Conservation (phyloP, 345 rosid species). For the Eucalyptus pauciflora region DNA sequence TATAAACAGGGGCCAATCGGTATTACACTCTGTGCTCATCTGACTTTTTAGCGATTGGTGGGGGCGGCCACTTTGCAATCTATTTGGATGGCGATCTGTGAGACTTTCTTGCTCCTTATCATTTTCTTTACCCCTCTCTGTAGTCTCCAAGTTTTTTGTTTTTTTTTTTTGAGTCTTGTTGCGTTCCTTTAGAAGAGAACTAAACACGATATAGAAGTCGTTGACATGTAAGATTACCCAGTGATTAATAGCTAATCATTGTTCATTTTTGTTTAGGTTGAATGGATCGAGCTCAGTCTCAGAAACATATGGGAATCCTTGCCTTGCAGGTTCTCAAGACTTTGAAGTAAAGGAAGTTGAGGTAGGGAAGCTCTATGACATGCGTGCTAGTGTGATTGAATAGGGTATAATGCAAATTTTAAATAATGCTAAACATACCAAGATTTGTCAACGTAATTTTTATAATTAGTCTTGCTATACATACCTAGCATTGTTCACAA, state of each 20-base stretch:
- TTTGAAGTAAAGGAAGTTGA: constrained; percentile 88
- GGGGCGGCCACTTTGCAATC: constrained; percentile 92
- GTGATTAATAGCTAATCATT: background rate
- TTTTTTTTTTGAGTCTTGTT: background rate
- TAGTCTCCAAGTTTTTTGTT: background rate
- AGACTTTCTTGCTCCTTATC: constrained; percentile 6
- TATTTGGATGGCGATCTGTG: constrained; percentile 88
- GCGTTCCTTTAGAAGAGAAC: background rate
- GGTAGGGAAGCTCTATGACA: constrained; percentile 25
- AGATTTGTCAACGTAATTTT: background rate
- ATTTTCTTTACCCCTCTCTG: background rate
- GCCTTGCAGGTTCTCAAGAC: constrained; percentile 71
- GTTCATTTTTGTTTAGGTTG: constrained; percentile 24
- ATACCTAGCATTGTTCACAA: background rate
- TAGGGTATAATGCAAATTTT: background rate
- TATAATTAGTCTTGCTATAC: background rate
- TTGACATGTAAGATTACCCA: background rate
- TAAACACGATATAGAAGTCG: background rate
- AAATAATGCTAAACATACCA: background rate
- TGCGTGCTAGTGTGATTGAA: background rate
- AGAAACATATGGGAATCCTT: constrained; percentile 87
- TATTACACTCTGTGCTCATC: constrained; percentile 82
- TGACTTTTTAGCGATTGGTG: constrained; percentile 80
- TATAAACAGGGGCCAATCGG: constrained; percentile 70
- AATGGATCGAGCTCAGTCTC: constrained; percentile 88